These are phyloP conservation scores for Globisporangium lucens DNA, from an alignment of 352 stramenopile genomes.

Conservation along the genomic window DNA sequence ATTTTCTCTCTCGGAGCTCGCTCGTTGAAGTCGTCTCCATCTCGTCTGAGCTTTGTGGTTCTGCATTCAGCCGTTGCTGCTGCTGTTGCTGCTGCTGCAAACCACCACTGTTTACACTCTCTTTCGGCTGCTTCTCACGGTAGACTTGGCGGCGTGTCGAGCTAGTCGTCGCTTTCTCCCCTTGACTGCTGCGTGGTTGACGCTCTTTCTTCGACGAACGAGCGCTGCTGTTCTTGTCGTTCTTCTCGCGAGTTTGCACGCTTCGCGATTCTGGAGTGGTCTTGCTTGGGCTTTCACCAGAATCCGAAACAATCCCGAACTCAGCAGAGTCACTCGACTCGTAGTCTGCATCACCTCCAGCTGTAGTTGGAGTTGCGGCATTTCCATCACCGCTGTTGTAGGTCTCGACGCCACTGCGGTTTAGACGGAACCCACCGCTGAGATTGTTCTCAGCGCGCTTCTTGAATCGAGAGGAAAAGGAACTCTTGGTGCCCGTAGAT, in stretches of 20 bases:
- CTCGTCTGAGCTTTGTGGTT: conserved; percentile 8
- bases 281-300: conserved; percentile 18
- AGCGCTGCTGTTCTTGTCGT: conserved; percentile 24
- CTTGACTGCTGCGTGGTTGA: not conserved
- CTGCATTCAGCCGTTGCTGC: not conserved
- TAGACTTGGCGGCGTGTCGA: conserved; percentile 48
- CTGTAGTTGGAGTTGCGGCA: not conserved
- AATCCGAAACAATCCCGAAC: conserved; percentile 11
- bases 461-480: not conserved
- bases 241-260: conserved; percentile 16
- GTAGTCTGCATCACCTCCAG: conserved; percentile 10
- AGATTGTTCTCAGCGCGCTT: conserved; percentile 1
- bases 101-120: conserved; percentile 6
- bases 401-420: not conserved
- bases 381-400: not conserved
- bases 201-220: conserved; percentile 22
- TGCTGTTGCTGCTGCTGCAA: not conserved
- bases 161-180: conserved; percentile 14
- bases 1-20: not conserved
- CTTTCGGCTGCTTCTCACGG: conserved; percentile 51
- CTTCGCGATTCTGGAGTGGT: conserved; percentile 12
- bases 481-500: conserved; percentile 1
- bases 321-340: conserved; percentile 21
- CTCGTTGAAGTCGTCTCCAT: not conserved
- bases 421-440: not conserved